Conservation (phyloP, 768 basidiomycete genomes). For the Paxillus ammoniavirescens region DNA sequence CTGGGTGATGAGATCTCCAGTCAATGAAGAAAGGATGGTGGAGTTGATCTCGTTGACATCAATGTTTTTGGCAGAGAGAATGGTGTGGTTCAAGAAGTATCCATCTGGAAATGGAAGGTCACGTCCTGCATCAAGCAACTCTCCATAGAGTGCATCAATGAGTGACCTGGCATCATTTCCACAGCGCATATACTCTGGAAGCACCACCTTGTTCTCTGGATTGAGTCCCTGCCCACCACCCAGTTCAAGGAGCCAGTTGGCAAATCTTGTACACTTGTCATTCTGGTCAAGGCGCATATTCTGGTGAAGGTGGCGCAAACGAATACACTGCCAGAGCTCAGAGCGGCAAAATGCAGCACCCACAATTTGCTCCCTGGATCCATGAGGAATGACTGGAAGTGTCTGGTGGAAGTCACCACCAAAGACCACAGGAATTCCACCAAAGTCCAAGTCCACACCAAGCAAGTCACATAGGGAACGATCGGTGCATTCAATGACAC, state of each 20-base stretch:
- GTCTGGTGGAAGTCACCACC: conserved; percentile 51
- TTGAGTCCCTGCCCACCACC: conserved; percentile 31
- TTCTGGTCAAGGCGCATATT: conserved; percentile 40
- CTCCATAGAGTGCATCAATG: conserved; percentile 28
- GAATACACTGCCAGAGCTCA: conserved; percentile 33
- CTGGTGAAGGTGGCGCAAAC: conserved; percentile 29
- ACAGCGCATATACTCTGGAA: conserved; percentile 29
- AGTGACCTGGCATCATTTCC: conserved; percentile 18
- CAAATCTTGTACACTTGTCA: conserved; percentile 25
- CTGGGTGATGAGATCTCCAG: conserved; percentile 19
- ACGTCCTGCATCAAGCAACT: conserved; percentile 6
- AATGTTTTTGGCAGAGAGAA: conserved; percentile 29
- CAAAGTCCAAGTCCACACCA: conserved; percentile 33
- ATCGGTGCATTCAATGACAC: conserved; percentile 41
- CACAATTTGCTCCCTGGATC: conserved; percentile 36
- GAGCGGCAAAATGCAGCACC: conserved; percentile 33
- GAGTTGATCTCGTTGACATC: conserved; percentile 34
- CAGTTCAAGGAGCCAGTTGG: conserved; percentile 36
- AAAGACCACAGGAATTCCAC: conserved; percentile 45
- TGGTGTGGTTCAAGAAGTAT: conserved; percentile 29
- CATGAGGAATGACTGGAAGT: conserved; percentile 42
- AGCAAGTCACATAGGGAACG: conserved; percentile 34
- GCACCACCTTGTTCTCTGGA: conserved; percentile 14
- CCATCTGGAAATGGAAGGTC: conserved; percentile 14
- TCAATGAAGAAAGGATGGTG: conserved; percentile 21